Conservation (phyloP, 345 rosid species). For the Melastoma malabathricum region DNA sequence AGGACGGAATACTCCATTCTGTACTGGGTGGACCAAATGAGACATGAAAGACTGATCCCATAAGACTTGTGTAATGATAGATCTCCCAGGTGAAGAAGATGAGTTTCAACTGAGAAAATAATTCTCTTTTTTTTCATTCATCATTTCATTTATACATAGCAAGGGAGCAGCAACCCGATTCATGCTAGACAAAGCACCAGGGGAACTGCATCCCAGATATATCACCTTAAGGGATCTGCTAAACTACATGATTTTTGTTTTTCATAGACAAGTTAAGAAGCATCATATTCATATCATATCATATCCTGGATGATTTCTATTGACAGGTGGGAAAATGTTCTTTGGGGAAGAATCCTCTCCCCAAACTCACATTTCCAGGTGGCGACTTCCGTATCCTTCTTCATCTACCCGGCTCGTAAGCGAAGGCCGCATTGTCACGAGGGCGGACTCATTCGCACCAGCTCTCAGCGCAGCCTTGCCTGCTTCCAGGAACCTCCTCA, state of each 20-base stretch:
- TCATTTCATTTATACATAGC: too few relatives aligned
- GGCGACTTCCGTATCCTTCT: background rate
- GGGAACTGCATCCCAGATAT: too few relatives aligned
- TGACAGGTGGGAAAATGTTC: too few relatives aligned
- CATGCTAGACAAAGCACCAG: too few relatives aligned
- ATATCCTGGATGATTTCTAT: too few relatives aligned
- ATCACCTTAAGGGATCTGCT: too few relatives aligned
- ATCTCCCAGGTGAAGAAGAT: too few relatives aligned
- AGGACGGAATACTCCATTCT: slow-evolving; percentile 46
- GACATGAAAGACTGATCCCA: slow-evolving; percentile 50
- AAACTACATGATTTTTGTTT: background rate
- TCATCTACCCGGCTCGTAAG: slow-evolving; percentile 41
- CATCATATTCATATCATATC: too few relatives aligned
- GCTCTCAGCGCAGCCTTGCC: slow-evolving; percentile 79
- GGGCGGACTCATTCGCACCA: slow-evolving; percentile 85
- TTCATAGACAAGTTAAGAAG: too few relatives aligned
- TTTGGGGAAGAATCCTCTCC: background rate
- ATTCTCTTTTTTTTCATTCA: too few relatives aligned
- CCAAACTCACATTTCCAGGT: slow-evolving; percentile 3
- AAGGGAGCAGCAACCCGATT: too few relatives aligned
- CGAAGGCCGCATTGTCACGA: slow-evolving; percentile 85
- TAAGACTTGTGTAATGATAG: slow-evolving; percentile 4
- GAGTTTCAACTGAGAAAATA: too few relatives aligned
- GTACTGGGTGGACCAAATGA: slow-evolving; percentile 75
- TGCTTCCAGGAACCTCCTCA: slow-evolving; percentile 84